Base-by-base conservation (phyloP, 805 yeast species). In the Cyberlindnera veronae region DNA sequence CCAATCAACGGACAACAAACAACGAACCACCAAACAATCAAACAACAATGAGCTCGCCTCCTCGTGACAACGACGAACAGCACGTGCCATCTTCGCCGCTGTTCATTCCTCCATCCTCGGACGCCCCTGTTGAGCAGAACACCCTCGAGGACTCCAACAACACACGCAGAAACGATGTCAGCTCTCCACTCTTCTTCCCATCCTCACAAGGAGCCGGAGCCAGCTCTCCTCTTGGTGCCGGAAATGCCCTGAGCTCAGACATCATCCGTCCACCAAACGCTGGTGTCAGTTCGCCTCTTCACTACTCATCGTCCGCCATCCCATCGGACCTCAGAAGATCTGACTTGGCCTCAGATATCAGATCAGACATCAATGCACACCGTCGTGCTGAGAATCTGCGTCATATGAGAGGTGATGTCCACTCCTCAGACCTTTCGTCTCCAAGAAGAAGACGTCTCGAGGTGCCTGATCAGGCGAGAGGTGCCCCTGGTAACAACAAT, bases 351-450 rank as follows among this genome's bases (percentile, higher is more conserved):
- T 55, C 67, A 6, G 69, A 72, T 38, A 43, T 64, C 27, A 65
- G 81, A 52, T 69, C 77, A 17, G 79, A 75, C 46, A 60, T 58
- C 58, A 47, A 57, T 6, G 50, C 58, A 12, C 43, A 58, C 49
- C 51, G 63, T 48, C 64, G 73, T 49, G 74, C 72, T 35, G 68
- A 79, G 37, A 71, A 61, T 24, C 60, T 71, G 42, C 70, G 83
- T 29, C 67, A 69, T 34, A 68, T 78, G 41, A 76, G 96, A 65
- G 88, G 93, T 51, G 96, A 89, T 58, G 70, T 88, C 37, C 82
- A 82, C 57, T 76, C 82, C 1, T 70, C 82, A 0, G 95, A 85
- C 41, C 62, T 76, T n/a, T 75, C 87, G 1, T 80, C 95, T 3
- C 89, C 93, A 23, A 69, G 71, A 57, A 64, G 78, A 44, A 67